Evolutionary conservation across 345 rosid species (phyloP), one percentile per base, ranked within the genome.

Genomic region (Eucalyptus coolabah): DNA sequence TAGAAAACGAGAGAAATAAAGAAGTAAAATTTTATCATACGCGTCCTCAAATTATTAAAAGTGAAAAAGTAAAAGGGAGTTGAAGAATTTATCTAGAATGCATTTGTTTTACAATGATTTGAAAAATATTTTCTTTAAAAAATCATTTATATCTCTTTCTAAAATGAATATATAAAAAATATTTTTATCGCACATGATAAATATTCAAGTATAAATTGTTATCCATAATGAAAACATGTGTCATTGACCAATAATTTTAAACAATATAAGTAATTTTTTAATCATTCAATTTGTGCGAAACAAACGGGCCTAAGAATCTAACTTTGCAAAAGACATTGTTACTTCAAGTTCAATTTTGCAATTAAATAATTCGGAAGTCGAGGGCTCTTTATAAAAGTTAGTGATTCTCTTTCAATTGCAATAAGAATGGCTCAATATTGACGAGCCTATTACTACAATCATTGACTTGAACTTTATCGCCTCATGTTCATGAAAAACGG

Each of bases 241-340:
- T 18, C 3, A 37, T 37, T 37, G 1, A 10, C 45, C 37, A 72
- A 77, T 37, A 11, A 6, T 77, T 37, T 37, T 13, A 19, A 37
- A 6, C 0, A 1, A 37, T 77, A 9, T 4, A 77, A 37, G 9
- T 0, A 4, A 19, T 6, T 1, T 0, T 77, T 19, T 37, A 77
- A 21, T 11, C 9, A 18, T 37, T 37, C 5, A 37, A 10, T n/a
- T n/a, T n/a, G 7, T 8, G 0, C 21, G 5, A 15, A 65, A n/a
- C 3, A 7, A 65, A 65, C 5, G 6, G 14, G 11, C 1, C 8
- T 16, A 15, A 65, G 37, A 30, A n/a, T 65, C 72, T n/a, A 60
- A 60, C n/a, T 60, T 26, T 60, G 18, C 37, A 15, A 16, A n/a
- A 65, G 7, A 65, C 77, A 65, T 4, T n/a, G 37, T 65, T n/a